Conservation (phyloP, 2,329 filamentous ascomycete genomes). For the Davidsoniella neocaledoniae region DNA sequence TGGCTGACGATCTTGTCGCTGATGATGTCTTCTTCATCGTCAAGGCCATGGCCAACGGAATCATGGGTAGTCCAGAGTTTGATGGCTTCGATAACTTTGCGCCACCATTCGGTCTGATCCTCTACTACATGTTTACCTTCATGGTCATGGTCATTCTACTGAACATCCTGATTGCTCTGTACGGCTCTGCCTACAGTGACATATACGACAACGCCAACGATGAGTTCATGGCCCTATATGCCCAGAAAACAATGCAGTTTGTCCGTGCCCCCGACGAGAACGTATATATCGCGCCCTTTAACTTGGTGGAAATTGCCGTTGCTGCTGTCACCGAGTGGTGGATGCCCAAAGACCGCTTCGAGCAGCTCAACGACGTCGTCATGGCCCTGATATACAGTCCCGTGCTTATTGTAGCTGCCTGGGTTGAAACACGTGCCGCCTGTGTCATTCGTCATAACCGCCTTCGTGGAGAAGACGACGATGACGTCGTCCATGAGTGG, state of each 20-base stretch:
- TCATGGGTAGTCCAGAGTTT: slow-evolving; percentile 89
- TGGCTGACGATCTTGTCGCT: slow-evolving; percentile 54
- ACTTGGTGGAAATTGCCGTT: slow-evolving; percentile 72
- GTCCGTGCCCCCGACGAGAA: slow-evolving; percentile 95
- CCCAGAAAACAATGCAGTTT: slow-evolving; percentile 91
- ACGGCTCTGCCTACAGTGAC: slow-evolving; percentile 91
- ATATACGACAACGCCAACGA: slow-evolving; percentile 88
- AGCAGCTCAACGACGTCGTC: slow-evolving; percentile 69
- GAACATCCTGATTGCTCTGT: slow-evolving; percentile 92
- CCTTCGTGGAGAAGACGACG: slow-evolving; percentile 67
- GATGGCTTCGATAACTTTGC: slow-evolving; percentile 75
- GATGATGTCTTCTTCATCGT: slow-evolving; percentile 59
- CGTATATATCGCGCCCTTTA: slow-evolving; percentile 92
- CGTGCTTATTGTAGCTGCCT: slow-evolving; percentile 61
- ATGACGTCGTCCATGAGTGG: slow-evolving; percentile 83
- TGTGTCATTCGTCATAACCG: slow-evolving; percentile 56
- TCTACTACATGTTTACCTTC: slow-evolving; percentile 97
- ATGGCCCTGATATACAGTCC: slow-evolving; percentile 81
- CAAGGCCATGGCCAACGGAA: slow-evolving; percentile 69
- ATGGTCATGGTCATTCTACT: slow-evolving; percentile 85
- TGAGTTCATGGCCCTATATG: slow-evolving; percentile 85
- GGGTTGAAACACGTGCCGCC: slow-evolving; percentile 50
- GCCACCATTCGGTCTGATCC: slow-evolving; percentile 79
- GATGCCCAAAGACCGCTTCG: slow-evolving; percentile 59
- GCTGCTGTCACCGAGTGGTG: slow-evolving; percentile 87